Evolutionary conservation across 192 early-diverging fungal species (phyloP), one percentile per base, ranked within the genome.

Genomic region (Glomus cerebriforme): DNA sequence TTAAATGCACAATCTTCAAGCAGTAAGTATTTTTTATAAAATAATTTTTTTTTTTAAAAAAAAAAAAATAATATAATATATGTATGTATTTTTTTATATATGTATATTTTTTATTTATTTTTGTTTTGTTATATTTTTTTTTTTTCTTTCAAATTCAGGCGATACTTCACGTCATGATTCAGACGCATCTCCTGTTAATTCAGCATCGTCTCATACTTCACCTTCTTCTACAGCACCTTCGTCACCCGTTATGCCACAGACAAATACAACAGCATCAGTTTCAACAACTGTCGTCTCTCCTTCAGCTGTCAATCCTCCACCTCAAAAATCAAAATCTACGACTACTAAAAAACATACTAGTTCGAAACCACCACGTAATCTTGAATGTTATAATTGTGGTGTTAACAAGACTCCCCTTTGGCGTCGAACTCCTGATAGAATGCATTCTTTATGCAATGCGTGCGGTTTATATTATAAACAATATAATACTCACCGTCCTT

Each of bases 381-480:
- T 89, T 27, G 87, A 88, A 47, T 95, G 94, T 67, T 90, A 86
- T 86, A 93, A 95, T 60, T 95, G 94, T 84, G 89, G 89, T 68
- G 91, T 92, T 12, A 92, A 86, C 54, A 86, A 88, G 81, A 94
- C 94, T 0, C 93, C 93, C 1, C 83, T 96, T 15, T 96, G 95
- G 95, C 86, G 93, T 67, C 86, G 93, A 24, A 94, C 93, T 1
- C 85, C 90, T 3, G 95, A 92, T 80, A 88, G 91, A 39, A 86
- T 85, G 73, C 92, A 96, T 82, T 92, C 88, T n/a, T 80, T 96
- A 26, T 96, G 95, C 82, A 96, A 96, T 80, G 93, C 95, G 31
- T 96, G 95, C 81, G 90, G 90, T 63, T 79, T 91, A 26, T 91
- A 91, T 79, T 90, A 89, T 80, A 91, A 91, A 76, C 87, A 88